phyloP scores from a whole-genome alignment of 1,139 yeast species.

The Wickerhamomyces sp. region DNA sequence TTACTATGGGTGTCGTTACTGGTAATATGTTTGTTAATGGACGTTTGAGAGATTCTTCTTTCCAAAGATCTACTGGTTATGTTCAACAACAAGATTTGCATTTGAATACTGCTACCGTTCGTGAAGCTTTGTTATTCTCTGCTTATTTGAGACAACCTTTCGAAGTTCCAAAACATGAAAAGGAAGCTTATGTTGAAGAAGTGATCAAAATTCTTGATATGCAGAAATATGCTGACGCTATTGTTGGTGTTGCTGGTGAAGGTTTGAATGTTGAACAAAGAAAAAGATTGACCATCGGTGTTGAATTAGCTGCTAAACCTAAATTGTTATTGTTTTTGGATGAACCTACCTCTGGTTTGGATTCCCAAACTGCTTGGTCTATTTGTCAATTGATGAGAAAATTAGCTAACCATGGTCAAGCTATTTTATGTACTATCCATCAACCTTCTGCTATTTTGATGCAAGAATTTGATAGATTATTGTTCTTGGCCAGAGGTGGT shows the following conservation, averaged over 20 bases:
- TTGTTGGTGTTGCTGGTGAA: slow-evolving; percentile 80
- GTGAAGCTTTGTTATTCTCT: slow-evolving; percentile 70
- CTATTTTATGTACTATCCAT: slow-evolving; percentile 77
- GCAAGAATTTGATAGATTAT: slow-evolving; percentile 69
- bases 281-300: slow-evolving; percentile 79
- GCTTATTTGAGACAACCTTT: slow-evolving; percentile 72
- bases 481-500: slow-evolving; percentile 68
- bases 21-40: slow-evolving; percentile 78
- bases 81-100: slow-evolving; percentile 84
- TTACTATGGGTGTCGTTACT: slow-evolving; percentile 72
- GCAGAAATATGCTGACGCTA: slow-evolving; percentile 71
- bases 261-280: slow-evolving; percentile 82
- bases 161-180: slow-evolving; percentile 48
- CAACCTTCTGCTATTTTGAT: slow-evolving; percentile 77
- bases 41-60: slow-evolving; percentile 58
- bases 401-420: slow-evolving; percentile 75
- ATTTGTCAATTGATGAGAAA: slow-evolving; percentile 72
- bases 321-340: slow-evolving; percentile 73
- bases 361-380: slow-evolving; percentile 90
- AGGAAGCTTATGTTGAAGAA: slow-evolving; percentile 66
- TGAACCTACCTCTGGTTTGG: slow-evolving; percentile 91
- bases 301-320: slow-evolving; percentile 85
- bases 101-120: slow-evolving; percentile 67
- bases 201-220: slow-evolving; percentile 66
- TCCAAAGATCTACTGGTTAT: slow-evolving; percentile 79